Conservation (phyloP, 2,329 filamentous ascomycete species). For the Trichophyton equinum region DNA sequence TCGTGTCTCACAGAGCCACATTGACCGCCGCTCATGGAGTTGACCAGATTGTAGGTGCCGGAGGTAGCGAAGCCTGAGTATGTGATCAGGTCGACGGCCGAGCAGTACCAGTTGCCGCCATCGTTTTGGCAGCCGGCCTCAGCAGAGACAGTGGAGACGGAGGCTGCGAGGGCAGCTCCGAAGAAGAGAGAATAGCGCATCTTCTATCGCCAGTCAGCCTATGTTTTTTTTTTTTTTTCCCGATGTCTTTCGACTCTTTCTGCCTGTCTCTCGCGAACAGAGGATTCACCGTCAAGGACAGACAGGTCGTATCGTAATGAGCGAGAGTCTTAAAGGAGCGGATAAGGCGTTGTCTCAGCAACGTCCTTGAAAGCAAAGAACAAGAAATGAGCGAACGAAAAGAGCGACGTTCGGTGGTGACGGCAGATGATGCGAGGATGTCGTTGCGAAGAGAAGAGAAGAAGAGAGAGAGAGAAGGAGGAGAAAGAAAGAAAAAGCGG, state of each 20-base stretch:
- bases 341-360: background rate
- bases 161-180: constrained; percentile 13
- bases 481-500: background rate
- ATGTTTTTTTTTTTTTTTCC: background rate
- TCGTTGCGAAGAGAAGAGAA: background rate
- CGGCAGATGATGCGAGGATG: background rate
- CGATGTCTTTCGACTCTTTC: background rate
- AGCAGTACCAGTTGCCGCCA: constrained; percentile 54
- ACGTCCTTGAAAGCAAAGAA: constrained; percentile 2
- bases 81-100: constrained; percentile 52
- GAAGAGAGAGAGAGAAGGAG: background rate
- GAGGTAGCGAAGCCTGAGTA: constrained; percentile 49
- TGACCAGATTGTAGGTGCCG: constrained; percentile 54
- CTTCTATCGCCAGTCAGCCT: background rate
- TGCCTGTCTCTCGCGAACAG: background rate
- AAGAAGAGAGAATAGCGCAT: constrained; percentile 12
- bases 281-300: background rate
- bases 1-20: constrained; percentile 22
- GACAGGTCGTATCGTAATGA: background rate
- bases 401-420: background rate
- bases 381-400: background rate
- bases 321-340: background rate
- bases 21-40: constrained; percentile 35
- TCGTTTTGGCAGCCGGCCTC: constrained; percentile 18
- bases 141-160: constrained; percentile 14